phyloP scores from a whole-genome alignment of 1,284 basidiomycete species.

The Hemileia vastatrix region DNA sequence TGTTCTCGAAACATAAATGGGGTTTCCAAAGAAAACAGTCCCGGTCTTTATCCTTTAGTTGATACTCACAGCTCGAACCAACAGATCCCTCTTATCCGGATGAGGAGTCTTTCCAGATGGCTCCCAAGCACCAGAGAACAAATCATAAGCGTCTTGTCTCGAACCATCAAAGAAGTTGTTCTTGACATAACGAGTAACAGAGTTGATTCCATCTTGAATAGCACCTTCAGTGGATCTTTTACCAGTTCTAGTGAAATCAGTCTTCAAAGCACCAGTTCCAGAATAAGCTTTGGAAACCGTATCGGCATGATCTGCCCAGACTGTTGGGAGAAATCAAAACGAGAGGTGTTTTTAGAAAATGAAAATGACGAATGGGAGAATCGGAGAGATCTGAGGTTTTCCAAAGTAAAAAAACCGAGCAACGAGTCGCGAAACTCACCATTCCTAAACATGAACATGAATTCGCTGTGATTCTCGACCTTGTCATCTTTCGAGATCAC shows the following conservation, averaged over 20 bases:
- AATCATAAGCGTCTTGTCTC: constrained; percentile 84
- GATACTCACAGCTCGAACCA: constrained; percentile 65
- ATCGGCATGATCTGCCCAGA: constrained; percentile 97
- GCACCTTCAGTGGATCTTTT: constrained; percentile 69
- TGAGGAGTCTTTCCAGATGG: constrained; percentile 62
- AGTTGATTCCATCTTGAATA: constrained; percentile 80
- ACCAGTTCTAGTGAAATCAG: constrained; percentile 85
- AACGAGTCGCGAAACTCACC: constrained; percentile 52
- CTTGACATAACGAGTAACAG: constrained; percentile 76
- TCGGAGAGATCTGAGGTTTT: not conserved
- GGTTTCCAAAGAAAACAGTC: not conserved
- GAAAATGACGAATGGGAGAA: constrained; percentile 5
- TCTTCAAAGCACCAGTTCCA: constrained; percentile 91
- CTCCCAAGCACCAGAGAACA: constrained; percentile 81
- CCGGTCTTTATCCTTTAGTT: no score
- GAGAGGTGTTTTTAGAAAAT: constrained; percentile 9
- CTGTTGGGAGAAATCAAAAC: constrained; percentile 47
- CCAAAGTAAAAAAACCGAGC: not conserved
- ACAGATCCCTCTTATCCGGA: constrained; percentile 64
- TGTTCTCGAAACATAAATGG: not conserved
- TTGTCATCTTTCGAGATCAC: constrained; percentile 60
- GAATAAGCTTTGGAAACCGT: constrained; percentile 80
- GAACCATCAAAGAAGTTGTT: constrained; percentile 97
- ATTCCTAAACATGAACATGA: constrained; percentile 76
- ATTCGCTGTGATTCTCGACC: constrained; percentile 66